Evolutionary conservation across 2,329 filamentous ascomycete genomes (phyloP).

Genomic region (Stemphylium lycopersici): DNA sequence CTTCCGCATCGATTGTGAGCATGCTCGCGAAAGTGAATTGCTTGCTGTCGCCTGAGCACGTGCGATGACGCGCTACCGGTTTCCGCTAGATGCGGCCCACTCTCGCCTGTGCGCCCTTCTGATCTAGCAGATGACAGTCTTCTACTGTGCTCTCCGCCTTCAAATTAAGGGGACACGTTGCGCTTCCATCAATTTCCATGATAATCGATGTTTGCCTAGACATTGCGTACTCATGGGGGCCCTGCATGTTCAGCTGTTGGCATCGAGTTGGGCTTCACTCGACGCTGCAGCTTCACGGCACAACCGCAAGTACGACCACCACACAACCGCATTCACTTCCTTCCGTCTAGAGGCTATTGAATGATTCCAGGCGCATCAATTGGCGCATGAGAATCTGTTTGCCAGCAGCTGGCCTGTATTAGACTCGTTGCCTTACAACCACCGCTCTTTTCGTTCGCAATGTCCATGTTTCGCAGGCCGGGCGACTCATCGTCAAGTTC

Average conservation of each 20-base stretch:
- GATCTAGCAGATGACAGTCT: constrained; percentile 17
- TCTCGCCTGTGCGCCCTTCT: constrained; percentile 37
- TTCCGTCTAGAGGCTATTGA: constrained; percentile 1
- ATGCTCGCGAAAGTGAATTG: constrained; percentile 25
- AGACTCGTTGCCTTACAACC: not conserved
- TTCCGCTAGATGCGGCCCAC: constrained; percentile 17
- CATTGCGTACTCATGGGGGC: constrained; percentile 33
- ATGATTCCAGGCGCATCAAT: constrained; percentile 2
- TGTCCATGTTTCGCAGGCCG: constrained; percentile 45
- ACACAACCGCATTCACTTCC: not conserved
- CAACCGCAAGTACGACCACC: constrained; percentile 17
- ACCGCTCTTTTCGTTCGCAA: constrained; percentile 10
- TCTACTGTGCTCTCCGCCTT: constrained; percentile 22
- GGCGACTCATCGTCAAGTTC: constrained; percentile 43
- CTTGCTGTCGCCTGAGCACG: constrained; percentile 26
- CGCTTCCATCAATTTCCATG: constrained; percentile 38
- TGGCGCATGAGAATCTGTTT: not conserved
- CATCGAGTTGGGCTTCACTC: constrained; percentile 29
- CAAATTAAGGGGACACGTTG: constrained; percentile 36
- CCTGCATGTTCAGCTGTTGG: constrained; percentile 23
- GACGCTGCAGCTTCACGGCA: constrained; percentile 25
- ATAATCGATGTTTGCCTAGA: constrained; percentile 34
- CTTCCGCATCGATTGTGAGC: constrained; percentile 12
- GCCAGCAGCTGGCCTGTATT: not conserved
- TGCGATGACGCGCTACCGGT: constrained; percentile 18